Conservation (phyloP, 106 monocot species). For the Amphibolis antarctica region DNA sequence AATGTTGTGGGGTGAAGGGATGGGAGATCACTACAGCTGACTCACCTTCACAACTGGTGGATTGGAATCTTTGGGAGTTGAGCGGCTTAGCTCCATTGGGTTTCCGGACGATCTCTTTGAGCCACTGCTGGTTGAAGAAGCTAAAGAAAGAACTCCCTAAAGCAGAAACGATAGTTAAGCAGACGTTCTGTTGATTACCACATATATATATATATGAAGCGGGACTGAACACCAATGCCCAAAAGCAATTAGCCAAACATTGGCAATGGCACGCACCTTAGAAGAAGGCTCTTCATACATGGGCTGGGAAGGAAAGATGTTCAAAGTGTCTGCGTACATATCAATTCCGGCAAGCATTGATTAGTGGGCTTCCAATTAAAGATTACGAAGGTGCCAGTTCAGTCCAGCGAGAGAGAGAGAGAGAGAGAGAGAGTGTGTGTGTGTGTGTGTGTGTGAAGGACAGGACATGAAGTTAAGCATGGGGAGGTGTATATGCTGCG, state of each 20-base stretch:
- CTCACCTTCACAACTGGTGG: constrained; percentile 21
- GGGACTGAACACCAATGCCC: no score
- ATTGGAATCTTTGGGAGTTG: constrained; percentile 37
- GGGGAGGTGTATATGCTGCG: no score
- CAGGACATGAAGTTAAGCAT: no score
- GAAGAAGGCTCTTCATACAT: constrained; percentile 52
- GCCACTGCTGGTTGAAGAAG: constrained; percentile 26
- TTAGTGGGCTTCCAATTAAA: constrained; percentile 10
- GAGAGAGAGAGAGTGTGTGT: no score
- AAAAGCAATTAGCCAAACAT: no score
- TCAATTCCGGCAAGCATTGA: constrained; percentile 48
- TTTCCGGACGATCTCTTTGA: constrained; percentile 32
- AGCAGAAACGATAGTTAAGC: no score
- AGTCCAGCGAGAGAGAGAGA: no score
- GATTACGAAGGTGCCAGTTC: background rate
- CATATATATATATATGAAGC: no score
- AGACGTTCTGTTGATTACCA: no score
- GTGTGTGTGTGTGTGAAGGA: no score
- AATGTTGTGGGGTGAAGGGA: background rate
- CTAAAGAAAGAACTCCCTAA: constrained; percentile 36
- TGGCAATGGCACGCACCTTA: no score
- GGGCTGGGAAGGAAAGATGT: constrained; percentile 83
- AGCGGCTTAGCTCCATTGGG: constrained; percentile 32
- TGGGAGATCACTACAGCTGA: background rate
- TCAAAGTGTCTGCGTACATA: constrained; percentile 73